These are phyloP conservation scores for Moniliella sp. DNA, from an alignment of 1,284 basidiomycete genomes.

Conservation along the genomic window DNA sequence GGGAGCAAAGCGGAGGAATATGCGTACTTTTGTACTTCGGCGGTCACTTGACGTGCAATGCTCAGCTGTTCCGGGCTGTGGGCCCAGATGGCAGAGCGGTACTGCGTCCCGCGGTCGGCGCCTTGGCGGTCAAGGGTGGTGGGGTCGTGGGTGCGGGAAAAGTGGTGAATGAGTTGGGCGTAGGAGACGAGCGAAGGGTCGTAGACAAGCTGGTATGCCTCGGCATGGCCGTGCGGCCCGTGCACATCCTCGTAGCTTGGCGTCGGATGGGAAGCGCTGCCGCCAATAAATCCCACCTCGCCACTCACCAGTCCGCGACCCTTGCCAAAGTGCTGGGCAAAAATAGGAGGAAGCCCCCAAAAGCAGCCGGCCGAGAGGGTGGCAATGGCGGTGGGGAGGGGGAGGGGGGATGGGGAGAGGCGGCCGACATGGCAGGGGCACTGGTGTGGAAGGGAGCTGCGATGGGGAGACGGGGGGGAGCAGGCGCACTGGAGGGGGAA, in stretches of 20 bases:
- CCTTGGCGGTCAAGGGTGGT: conserved; percentile 41
- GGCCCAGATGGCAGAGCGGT: conserved; percentile 77
- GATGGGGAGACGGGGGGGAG: too few species aligned
- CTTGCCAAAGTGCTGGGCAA: conserved; percentile 21
- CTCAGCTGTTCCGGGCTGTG: conserved; percentile 53
- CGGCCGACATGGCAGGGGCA: conserved; percentile 7
- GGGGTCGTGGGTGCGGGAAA: conserved; percentile 64
- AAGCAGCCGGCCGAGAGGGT: conserved; percentile 26
- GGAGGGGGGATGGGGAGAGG: conserved; percentile 2
- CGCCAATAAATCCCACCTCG: conserved; percentile 27
- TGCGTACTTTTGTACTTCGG: conserved; percentile 56
- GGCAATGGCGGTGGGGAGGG: conserved; percentile 3
- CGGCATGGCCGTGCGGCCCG: conserved; percentile 70
- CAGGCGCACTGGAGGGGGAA: too few species aligned
- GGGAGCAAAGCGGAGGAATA: neutral
- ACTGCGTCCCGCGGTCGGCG: conserved; percentile 40
- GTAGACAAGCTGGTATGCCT: conserved; percentile 65
- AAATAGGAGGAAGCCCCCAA: conserved; percentile 31
- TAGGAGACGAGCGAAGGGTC: conserved; percentile 57
- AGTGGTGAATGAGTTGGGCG: conserved; percentile 49
- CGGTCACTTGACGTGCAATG: conserved; percentile 56
- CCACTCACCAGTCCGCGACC: conserved; percentile 23
- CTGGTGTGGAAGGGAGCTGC: too few species aligned
- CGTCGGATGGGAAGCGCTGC: conserved; percentile 19
- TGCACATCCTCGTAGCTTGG: conserved; percentile 46